Evolutionary conservation across 2,329 filamentous ascomycete species (phyloP).

Genomic region (Graphilbum sp.): DNA sequence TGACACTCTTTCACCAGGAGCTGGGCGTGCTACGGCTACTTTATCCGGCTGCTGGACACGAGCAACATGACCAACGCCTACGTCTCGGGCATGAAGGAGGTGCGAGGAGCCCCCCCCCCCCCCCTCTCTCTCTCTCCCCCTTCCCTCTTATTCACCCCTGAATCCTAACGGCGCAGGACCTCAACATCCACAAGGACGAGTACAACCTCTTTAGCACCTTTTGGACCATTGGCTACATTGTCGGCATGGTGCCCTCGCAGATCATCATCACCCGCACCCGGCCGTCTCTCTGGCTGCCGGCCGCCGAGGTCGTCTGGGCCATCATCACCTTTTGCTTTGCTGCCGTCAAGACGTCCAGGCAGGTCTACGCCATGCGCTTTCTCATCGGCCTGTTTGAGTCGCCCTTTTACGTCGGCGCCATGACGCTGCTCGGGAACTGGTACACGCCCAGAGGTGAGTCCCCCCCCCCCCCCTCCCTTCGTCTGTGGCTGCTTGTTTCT

Average conservation of each 20-base stretch:
- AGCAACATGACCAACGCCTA: not conserved
- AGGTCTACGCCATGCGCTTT: not conserved
- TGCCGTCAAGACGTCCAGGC: not conserved
- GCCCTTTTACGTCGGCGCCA: constrained; percentile 9
- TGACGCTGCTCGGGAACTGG: constrained; percentile 7
- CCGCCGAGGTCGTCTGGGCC: not conserved
- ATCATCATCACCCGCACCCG: not conserved
- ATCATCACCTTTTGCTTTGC: not conserved
- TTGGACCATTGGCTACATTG: not conserved
- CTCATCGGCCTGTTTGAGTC: not conserved
- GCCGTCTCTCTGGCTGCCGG: not conserved
- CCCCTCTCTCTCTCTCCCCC: no score
- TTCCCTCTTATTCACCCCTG: no score
- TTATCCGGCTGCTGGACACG: not conserved
- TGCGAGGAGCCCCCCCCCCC: no score
- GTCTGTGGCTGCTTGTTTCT: no score
- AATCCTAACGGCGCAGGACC: not conserved
- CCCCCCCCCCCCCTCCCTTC: no score
- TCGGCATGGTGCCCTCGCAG: not conserved
- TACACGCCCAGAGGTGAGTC: constrained; percentile 1
- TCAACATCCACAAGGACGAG: not conserved
- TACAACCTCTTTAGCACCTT: not conserved
- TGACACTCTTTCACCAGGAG: not conserved
- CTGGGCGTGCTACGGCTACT: constrained; percentile 1
- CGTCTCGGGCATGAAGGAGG: not conserved